A percentile compares a stretch with the other conserved stretches of the same genome.
These are phyloP conservation scores for Cytospora leucostoma DNA, from an alignment of 2,329 filamentous ascomycete genomes.

Conservation along the genomic window DNA sequence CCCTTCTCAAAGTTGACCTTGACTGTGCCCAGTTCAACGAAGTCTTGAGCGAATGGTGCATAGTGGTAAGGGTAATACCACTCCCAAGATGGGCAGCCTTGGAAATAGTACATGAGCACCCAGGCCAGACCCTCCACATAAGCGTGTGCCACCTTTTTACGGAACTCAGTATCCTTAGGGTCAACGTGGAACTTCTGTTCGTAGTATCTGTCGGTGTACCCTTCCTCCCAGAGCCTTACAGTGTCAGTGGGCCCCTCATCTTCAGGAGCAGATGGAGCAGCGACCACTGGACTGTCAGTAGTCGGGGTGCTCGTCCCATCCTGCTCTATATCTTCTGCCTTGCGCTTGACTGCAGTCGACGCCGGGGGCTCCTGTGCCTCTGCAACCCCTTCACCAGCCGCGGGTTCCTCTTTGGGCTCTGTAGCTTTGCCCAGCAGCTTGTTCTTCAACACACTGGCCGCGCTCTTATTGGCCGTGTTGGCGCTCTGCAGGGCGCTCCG, in stretches of 20 bases:
- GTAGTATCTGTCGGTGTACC: slow-evolving; percentile 94
- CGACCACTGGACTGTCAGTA: slow-evolving; percentile 48
- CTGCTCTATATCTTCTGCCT: slow-evolving; percentile 69
- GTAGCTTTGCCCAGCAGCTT: slow-evolving; percentile 44
- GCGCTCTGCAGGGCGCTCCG: slow-evolving; percentile 65
- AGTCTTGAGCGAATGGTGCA: slow-evolving; percentile 94
- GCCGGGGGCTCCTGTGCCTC: slow-evolving; percentile 42
- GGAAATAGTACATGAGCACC: slow-evolving; percentile 97
- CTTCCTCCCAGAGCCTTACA: slow-evolving; percentile 90
- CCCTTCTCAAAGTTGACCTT: slow-evolving; percentile 82
- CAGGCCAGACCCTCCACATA: slow-evolving; percentile 95
- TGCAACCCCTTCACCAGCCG: slow-evolving; percentile 21
- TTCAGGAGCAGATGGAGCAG: slow-evolving; percentile 46
- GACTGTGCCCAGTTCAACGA: slow-evolving; percentile 79
- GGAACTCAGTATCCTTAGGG: slow-evolving; percentile 79
- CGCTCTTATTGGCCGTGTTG: slow-evolving; percentile 88
- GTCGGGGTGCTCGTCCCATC: slow-evolving; percentile 60
- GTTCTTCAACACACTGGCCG: slow-evolving; percentile 83
- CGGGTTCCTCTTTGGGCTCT: slow-evolving; percentile 21
- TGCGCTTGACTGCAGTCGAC: slow-evolving; percentile 71
- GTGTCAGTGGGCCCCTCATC: slow-evolving; percentile 74
- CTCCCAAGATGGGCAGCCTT: slow-evolving; percentile 97
- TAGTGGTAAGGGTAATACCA: slow-evolving; percentile 99
- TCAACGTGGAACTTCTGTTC: slow-evolving; percentile 92
- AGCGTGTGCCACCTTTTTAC: slow-evolving; percentile 82